phyloP scores from a whole-genome alignment of 352 stramenopile species.

The Phytophthora citrophthora region DNA sequence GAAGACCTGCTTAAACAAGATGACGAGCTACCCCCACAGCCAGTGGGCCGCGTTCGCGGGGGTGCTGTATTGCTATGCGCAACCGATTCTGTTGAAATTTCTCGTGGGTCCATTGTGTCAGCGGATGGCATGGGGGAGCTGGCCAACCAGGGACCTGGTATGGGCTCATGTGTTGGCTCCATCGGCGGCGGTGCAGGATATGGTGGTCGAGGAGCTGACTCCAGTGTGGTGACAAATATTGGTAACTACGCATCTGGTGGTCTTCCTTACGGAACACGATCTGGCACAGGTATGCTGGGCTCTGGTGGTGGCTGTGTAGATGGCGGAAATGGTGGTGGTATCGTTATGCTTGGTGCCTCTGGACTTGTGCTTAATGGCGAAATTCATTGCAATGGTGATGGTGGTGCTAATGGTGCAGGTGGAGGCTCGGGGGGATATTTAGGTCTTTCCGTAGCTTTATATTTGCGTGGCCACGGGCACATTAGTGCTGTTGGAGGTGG shows the following conservation, averaged over 20 bases:
- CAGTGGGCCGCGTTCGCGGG: constrained; percentile 43
- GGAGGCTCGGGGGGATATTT: constrained; percentile 82
- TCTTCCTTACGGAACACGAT: constrained; percentile 70
- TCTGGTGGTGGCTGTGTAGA: constrained; percentile 75
- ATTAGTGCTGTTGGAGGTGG: constrained; percentile 79
- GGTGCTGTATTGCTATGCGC: constrained; percentile 72
- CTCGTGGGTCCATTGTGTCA: constrained; percentile 46
- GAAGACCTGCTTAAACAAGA: constrained; percentile 23
- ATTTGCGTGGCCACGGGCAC: constrained; percentile 57
- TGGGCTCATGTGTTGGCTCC: constrained; percentile 59
- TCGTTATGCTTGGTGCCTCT: constrained; percentile 68
- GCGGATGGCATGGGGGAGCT: constrained; percentile 68
- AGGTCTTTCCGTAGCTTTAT: constrained; percentile 64
- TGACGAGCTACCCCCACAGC: constrained; percentile 25
- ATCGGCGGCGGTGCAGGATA: constrained; percentile 76
- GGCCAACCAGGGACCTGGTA: constrained; percentile 70
- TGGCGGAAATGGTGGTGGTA: constrained; percentile 68
- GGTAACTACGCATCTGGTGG: constrained; percentile 71
- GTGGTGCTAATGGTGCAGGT: constrained; percentile 58
- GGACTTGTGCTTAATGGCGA: constrained; percentile 74
- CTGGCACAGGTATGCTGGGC: constrained; percentile 69
- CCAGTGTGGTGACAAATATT: constrained; percentile 53
- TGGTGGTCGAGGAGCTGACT: constrained; percentile 74
- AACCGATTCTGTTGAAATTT: constrained; percentile 53
- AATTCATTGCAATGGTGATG: constrained; percentile 72